Evolutionary conservation across 371 early-diverging fungal species (phyloP), one percentile per base, ranked within the genome.

Genomic region (Mucor ambiguus): DNA sequence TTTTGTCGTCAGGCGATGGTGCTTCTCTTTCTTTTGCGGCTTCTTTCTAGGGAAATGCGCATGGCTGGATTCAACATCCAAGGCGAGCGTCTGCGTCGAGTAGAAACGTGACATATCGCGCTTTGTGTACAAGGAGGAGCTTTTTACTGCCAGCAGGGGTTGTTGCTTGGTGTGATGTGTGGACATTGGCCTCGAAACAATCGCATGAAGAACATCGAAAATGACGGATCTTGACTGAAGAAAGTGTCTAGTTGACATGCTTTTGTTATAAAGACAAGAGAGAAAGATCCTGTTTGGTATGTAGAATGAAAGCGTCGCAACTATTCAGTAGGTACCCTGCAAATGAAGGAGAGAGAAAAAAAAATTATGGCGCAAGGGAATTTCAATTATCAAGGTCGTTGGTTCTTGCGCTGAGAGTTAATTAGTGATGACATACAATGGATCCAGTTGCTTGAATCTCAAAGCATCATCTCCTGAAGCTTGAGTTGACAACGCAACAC

Each of bases 141-240:
- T 60, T 44, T 10, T 46, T 46, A 32, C 33, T 24, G 49, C 61
- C 33, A 61, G 35, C 49, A 48, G 48, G 32, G 61, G 24, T 35
- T 48, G 24, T 35, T 48, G 32, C 49, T 49, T 48, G 52, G 52
- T 48, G 32, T 61, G 60, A 43, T 43, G 49, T 1, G 43, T 61
- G 24, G 46, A 33, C 32, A 67, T 61, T 44, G 67, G 62, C 44
- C 67, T 52, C 24, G 67, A 67, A 35, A 67, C 67, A 44, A 67
- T 67, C 9, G 67, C 67, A 26, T 54, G 55, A 37, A 67, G 56
- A 18, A 67, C 67, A 56, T 67, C 61, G 24, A 61, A 43, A 57
- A 67, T 67, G 32, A 67, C 67, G n/a, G 67, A 67, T 44, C 66
- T 65, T 35, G 66, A 65, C 11, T 38, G 52, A 37, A 60, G 60